These are phyloP conservation scores for Lumnitzera littorea DNA, from an alignment of 345 rosid genomes.

Conservation along the genomic window DNA sequence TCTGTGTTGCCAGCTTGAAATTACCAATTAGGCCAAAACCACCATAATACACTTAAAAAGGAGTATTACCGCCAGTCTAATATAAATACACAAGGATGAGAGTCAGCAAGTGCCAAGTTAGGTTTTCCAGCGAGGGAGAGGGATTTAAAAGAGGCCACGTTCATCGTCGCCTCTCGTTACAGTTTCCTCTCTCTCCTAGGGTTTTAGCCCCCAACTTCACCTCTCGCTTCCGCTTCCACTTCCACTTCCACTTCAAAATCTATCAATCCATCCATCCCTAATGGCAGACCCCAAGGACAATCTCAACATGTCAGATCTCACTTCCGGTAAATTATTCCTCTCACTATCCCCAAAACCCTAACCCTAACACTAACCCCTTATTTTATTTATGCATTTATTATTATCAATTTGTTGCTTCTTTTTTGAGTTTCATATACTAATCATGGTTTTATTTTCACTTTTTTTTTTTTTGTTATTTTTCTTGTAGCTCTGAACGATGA, in stretches of 20 bases:
- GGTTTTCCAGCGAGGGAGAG: no score
- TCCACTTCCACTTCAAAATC: conserved; percentile 1
- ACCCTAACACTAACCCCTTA: neutral
- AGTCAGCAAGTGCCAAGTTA: no score
- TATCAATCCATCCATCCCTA: conserved; percentile 5
- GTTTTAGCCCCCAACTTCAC: conserved; percentile 30
- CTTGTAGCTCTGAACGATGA: no score
- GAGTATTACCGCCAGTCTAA: no score
- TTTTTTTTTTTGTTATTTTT: neutral
- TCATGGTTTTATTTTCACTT: neutral
- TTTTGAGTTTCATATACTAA: neutral
- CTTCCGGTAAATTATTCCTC: conserved; percentile 32
- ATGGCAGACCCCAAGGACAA: conserved; percentile 65
- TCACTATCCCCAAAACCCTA: conserved; percentile 1
- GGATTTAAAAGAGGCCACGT: no score
- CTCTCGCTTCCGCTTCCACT: conserved; percentile 3
- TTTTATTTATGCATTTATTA: neutral
- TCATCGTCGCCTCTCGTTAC: neutral
- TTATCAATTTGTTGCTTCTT: no score
- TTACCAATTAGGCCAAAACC: no score
- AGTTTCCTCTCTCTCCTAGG: conserved; percentile 23
- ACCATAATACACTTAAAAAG: no score
- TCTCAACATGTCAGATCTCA: conserved; percentile 68
- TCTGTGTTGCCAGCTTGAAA: no score
- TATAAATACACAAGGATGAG: no score